A percentile compares a stretch with the other conserved stretches of the same genome.
Evolutionary conservation across 2,329 filamentous ascomycete genomes (phyloP).

Genomic region (Thermothelomyces thermophilus): DNA sequence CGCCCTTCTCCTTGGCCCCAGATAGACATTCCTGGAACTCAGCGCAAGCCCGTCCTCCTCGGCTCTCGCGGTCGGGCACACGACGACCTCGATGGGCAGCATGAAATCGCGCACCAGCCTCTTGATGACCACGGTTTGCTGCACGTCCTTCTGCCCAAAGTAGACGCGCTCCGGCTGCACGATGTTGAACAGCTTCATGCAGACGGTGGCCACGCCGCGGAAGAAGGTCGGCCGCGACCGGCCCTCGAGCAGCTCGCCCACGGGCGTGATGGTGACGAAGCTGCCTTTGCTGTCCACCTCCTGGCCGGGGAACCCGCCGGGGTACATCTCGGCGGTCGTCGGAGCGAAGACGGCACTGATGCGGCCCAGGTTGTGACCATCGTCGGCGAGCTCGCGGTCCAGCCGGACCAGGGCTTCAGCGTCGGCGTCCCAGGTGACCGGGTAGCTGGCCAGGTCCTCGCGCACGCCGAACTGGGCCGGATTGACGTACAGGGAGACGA

Average conservation of each 20-base stretch:
- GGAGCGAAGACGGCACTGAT: conserved; percentile 84
- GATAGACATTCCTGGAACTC: conserved; percentile 89
- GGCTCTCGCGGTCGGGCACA: conserved; percentile 63
- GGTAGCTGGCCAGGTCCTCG: conserved; percentile 86
- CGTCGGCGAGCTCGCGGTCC: conserved; percentile 63
- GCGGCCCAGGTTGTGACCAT: conserved; percentile 55
- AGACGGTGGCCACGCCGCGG: conserved; percentile 89
- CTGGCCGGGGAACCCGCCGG: conserved; percentile 66
- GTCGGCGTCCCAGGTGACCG: conserved; percentile 81
- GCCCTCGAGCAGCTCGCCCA: conserved; percentile 77
- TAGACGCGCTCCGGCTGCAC: conserved; percentile 72
- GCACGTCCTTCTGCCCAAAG: conserved; percentile 96
- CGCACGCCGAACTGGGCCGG: conserved; percentile 88
- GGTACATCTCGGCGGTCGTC: conserved; percentile 79
- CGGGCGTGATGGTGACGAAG: conserved; percentile 85
- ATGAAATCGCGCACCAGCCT: conserved; percentile 85
- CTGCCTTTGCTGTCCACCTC: conserved; percentile 71
- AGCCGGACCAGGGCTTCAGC: conserved; percentile 58
- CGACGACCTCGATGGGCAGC: conserved; percentile 64
- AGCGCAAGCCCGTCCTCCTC: conserved; percentile 79
- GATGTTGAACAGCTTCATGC: conserved; percentile 88
- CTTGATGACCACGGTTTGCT: conserved; percentile 87
- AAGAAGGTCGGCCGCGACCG: conserved; percentile 88
- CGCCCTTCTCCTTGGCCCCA: conserved; percentile 65
- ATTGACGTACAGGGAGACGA: conserved; percentile 93